Conservation (phyloP, 2,329 filamentous ascomycete genomes). For the Macrophomina phaseolina region DNA sequence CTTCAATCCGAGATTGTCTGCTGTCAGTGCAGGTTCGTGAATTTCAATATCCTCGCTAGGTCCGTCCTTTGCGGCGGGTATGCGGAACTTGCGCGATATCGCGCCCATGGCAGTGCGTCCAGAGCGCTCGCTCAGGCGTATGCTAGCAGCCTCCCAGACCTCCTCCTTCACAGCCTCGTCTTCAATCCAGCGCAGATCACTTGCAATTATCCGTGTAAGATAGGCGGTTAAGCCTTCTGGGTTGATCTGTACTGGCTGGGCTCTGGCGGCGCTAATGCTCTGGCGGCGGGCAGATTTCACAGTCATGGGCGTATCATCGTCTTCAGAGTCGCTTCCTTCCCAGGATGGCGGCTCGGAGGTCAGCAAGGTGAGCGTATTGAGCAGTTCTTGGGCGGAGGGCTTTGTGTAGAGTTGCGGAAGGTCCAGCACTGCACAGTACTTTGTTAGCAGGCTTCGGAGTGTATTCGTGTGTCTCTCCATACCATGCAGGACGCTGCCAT, state of each 20-base stretch:
- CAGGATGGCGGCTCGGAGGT: conserved; percentile 71
- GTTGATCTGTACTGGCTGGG: conserved; percentile 44
- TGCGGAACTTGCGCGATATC: conserved; percentile 65
- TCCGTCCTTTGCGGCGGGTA: conserved; percentile 50
- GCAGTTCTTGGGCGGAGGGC: conserved; percentile 69
- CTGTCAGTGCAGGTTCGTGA: conserved; percentile 84
- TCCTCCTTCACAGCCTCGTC: conserved; percentile 69
- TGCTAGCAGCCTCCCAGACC: conserved; percentile 80
- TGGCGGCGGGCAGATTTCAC: conserved; percentile 22
- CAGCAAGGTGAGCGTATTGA: conserved; percentile 70
- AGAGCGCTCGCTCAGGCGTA: conserved; percentile 81
- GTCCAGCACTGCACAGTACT: conserved; percentile 65
- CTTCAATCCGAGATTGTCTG: conserved; percentile 88
- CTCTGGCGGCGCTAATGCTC: conserved; percentile 17
- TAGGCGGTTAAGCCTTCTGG: conserved; percentile 65
- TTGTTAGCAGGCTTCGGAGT: background rate
- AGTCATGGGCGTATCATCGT: conserved; percentile 36
- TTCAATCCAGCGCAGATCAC: conserved; percentile 70
- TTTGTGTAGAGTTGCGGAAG: conserved; percentile 83
- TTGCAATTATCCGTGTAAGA: conserved; percentile 72
- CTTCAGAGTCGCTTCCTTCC: conserved; percentile 56
- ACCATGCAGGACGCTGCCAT: conserved; percentile 24
- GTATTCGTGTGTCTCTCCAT: background rate
- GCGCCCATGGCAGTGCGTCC: conserved; percentile 74
- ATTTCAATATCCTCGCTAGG: conserved; percentile 69